Evolutionary conservation across 75 land plant genomes (phyloP), one percentile per base, ranked within the genome.

Genomic region (Ceratopteris richardii): DNA sequence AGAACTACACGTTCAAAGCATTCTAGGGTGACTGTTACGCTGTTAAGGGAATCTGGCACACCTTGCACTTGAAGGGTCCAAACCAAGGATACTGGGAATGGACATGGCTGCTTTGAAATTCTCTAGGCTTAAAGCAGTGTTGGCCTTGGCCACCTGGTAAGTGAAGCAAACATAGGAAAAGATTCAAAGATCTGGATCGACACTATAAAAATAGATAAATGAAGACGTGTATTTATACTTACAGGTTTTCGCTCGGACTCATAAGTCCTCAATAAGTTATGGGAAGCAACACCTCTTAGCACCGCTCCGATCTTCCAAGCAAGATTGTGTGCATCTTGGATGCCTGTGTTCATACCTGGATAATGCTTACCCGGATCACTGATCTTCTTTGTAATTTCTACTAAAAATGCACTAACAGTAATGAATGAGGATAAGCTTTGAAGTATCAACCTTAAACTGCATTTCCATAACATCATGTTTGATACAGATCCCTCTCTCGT

Each of bases 281-380:
- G 12, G 54, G 82, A 75, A 29, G 87, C 69, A 57, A 71, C 37
- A 42, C 76, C 87, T 53, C 74, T 57, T 14, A 81, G 25, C 16
- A 89, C 63, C 41, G 59, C 75, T 64, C 82, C 83, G 28, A 93
- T 62, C 54, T 93, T 93, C 98, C 98, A 93, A 7, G 98, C 96
- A 31, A 93, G 66, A 70, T 93, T 93, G 68, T 93, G 98, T 48
- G 85, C 87, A 81, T 93, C 98, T 65, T 93, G 98, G 61, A 93
- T 83, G 29, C 98, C 98, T 26, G 98, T 93, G 63, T 93, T 93
- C 91, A 93, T 81, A 40, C 98, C 98, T 93, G 75, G 54, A 71
- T 48, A 33, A 33, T 33, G 7, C 16, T 44, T 36, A 30, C 44
- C 1, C 62, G 27, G 12, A 2, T 33, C 12, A 58, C 13, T 58